Evolutionary conservation across 495 filamentous ascomycete species (phyloP), one percentile per base, ranked within the genome.

Genomic region (Penicillium maclennaniae): DNA sequence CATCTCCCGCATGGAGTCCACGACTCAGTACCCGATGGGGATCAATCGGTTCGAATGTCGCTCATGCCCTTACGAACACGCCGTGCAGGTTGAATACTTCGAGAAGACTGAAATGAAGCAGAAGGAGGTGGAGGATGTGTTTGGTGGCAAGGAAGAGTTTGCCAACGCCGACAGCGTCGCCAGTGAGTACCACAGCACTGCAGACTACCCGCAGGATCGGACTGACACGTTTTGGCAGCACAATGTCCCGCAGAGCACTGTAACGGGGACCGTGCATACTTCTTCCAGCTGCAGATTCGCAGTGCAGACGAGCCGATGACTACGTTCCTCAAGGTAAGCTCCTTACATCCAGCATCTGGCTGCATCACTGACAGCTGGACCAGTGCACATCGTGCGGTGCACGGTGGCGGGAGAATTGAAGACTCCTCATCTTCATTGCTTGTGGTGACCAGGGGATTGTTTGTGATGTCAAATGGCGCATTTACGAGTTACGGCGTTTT

Each of bases 291-390:
- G 61, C 93, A 98, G 80, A 97, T 96, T 73, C 85, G 93, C 52
- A 95, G 89, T 75, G 93, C 95, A 38, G 93, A 98, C 73, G 93
- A 98, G 79, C 93, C 93, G 47, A 96, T 96, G 91, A 98, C 93
- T 43, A 89, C 81, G 38, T 97, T 98, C 71, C 92, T 86, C 68
- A 91, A 88, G 87, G 89, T 92, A 57, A 47, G 77, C 49, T 59
- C 50, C 54, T 59, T 66, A 49, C 60, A 44, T 54, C n/a, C n/a
- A 7, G 34, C 26, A 12, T 10, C 15, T 19, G 9, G 1, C 1
- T 9, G 48, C 57, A 42, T 58, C 55, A 45, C 69, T 76, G 62
- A 73, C 58, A 63, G 53, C 44, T 53, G 40, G 47, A 50, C 48
- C 50, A 76, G 72, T 77, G 75, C 68, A 75, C 71, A 25, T 60